Evolutionary conservation across 2,329 filamentous ascomycete species (phyloP), one percentile per base, ranked within the genome.

Genomic region (Cladosporium halotolerans): DNA sequence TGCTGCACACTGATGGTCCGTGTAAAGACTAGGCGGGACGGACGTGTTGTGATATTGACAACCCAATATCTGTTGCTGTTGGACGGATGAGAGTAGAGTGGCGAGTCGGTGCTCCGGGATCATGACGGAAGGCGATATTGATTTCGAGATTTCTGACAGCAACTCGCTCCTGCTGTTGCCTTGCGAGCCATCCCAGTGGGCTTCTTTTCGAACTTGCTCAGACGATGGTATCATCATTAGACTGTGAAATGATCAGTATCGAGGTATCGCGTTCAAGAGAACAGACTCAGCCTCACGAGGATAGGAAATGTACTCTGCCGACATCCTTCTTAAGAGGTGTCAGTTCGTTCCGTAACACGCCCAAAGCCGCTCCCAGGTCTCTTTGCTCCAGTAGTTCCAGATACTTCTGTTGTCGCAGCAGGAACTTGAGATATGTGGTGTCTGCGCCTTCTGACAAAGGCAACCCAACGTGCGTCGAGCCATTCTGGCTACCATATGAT

Each of bases 111-210:
- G 88, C 65, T 96, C 89, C 1, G 93, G 93, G 52, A 99, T 86
- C 91, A 99, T 97, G 42, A 96, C 88, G 3, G 90, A 93, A 0
- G 93, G 92, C 1, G 93, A 96, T 68, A 99, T 95, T 53, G 83
- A 96, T 75, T 80, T 89, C 19, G 91, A 96, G 33, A 97, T 74
- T 55, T 93, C 83, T 0, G 88, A 89, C 16, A 97, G 79, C 3
- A 97, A 73, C 13, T 78, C 74, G 58, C 83, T 82, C 58, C 92
- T 83, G 40, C 90, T 96, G 53, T 82, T 73, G 40, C 87, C 89
- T 41, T 79, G 72, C 1, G 89, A 85, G 11, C 89, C 90, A 67
- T 95, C 89, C 91, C 92, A 97, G 9, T 82, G 79, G 1, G 91
- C 88, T 69, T 88, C 88, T 4, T 71, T 67, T 68, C 84, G 87